Conservation (phyloP, 129 eudicot genomes). For the Kitagawia praeruptora region DNA sequence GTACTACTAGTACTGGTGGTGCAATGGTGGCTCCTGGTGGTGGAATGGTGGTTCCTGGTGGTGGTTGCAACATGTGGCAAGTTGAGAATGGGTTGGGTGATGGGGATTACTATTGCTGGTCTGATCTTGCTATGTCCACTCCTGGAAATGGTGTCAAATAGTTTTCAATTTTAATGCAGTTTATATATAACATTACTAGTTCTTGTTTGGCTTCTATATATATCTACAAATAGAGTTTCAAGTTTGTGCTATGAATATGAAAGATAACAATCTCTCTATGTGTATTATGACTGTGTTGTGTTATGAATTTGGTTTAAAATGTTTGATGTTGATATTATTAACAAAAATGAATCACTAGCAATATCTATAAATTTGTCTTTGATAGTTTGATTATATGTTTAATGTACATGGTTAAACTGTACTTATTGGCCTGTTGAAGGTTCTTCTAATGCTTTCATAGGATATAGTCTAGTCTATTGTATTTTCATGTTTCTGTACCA, state of each 20-base stretch:
- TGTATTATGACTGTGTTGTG: not conserved
- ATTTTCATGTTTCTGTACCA: not conserved
- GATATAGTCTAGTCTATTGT: not conserved
- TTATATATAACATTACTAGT: not conserved
- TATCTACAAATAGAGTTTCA: not conserved
- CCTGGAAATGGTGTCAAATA: slow-evolving; percentile 24
- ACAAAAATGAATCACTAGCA: not conserved
- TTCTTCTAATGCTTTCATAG: not conserved
- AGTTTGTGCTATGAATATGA: not conserved
- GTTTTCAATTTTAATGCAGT: not conserved
- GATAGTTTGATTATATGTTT: too few species aligned
- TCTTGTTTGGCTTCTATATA: not conserved
- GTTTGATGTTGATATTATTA: too few species aligned
- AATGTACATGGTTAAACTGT: not conserved
- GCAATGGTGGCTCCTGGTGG: slow-evolving; percentile 5
- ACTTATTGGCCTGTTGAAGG: too few species aligned
- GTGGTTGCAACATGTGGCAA: slow-evolving; percentile 26
- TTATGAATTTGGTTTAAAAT: too few species aligned
- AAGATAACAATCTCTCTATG: not conserved
- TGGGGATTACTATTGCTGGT: slow-evolving; percentile 31
- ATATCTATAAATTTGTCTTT: not conserved
- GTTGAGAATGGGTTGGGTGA: slow-evolving; percentile 15
- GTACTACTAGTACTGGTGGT: not conserved
- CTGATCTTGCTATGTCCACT: slow-evolving; percentile 40
- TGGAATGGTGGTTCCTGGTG: not conserved